Evolutionary conservation across 2,329 filamentous ascomycete genomes (phyloP), one percentile per base, ranked within the genome.

Genomic region (Thelonectria olida): DNA sequence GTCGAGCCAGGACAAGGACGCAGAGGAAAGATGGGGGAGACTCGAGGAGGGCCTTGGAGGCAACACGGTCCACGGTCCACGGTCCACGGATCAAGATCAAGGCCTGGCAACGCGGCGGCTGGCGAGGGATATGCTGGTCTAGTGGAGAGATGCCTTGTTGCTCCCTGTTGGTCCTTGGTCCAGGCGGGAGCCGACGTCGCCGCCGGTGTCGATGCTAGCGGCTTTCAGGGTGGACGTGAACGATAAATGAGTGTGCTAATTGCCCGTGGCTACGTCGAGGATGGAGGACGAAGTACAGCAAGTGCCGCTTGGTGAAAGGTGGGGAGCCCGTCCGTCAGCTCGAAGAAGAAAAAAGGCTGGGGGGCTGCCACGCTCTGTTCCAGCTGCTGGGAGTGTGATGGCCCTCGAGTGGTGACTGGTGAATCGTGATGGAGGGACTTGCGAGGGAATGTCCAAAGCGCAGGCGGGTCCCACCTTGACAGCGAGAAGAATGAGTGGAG

Each of bases 71-170:
- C 28, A 31, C 28, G 28, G 28, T 8, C 28, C 28, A 31, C 28
- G 28, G 28, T 12, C 28, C 67, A 67, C 67, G 61, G 69, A 71
- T 66, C 65, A 67, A 63, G 59, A 53, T 62, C 50, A 64, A 66
- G 56, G 51, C 62, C 63, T 61, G 61, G 67, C 59, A 44, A 64
- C 61, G 41, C 44, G 52, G 53, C 52, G 51, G 58, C 51, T 54
- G 61, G 58, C 54, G 61, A 45, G 57, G 58, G 64, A 64, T 27
- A 7, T 59, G 62, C 25, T 61, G 66, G 58, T 58, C 51, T 53
- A 60, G 58, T 47, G 31, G 48, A 39, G 52, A 54, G 36, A 45
- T 34, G 51, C 45, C 22, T 45, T 45, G 42, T 41, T 41, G 38
- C 13, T 39, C 10, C 28, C 28, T 10, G 28, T 53, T 58, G 51